Conservation (phyloP, 31 red algal species). For the Endocladia muricata region DNA sequence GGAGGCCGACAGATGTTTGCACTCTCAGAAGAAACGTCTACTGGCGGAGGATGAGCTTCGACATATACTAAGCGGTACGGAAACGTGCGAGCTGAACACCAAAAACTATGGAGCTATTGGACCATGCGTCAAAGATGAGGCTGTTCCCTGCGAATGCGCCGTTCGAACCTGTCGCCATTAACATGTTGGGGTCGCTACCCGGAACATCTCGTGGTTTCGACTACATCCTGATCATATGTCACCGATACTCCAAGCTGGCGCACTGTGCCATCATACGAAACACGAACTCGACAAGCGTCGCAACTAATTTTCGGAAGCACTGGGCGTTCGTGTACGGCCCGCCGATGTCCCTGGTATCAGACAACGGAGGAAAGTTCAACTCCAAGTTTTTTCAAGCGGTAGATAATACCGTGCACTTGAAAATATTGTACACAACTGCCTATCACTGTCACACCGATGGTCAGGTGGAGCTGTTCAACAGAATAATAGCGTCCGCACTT, state of each 20-base stretch:
- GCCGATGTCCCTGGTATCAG: background rate
- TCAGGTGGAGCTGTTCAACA: conserved; percentile 20
- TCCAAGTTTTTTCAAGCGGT: conserved; percentile 17
- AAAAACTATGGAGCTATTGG: no score
- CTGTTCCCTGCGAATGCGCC: background rate
- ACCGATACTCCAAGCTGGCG: conserved; percentile 10
- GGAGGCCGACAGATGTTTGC: no score
- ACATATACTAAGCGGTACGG: no score
- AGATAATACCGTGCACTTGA: background rate
- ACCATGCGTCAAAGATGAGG: no score
- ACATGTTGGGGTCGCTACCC: conserved; percentile 9
- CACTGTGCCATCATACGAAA: background rate
- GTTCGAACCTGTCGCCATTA: conserved; percentile 1
- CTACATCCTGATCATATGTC: conserved; percentile 5
- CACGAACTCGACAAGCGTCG: background rate
- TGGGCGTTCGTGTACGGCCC: conserved; percentile 11
- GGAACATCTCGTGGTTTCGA: background rate
- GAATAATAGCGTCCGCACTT: background rate
- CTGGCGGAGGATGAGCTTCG: no score
- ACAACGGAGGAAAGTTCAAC: conserved; percentile 17
- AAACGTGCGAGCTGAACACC: no score
- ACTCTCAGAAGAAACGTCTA: no score
- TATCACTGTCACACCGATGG: conserved; percentile 23
- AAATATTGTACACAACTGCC: background rate
- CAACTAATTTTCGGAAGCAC: background rate